Conservation (phyloP, 306 rosid species). For the Trifolium fragiferum region DNA sequence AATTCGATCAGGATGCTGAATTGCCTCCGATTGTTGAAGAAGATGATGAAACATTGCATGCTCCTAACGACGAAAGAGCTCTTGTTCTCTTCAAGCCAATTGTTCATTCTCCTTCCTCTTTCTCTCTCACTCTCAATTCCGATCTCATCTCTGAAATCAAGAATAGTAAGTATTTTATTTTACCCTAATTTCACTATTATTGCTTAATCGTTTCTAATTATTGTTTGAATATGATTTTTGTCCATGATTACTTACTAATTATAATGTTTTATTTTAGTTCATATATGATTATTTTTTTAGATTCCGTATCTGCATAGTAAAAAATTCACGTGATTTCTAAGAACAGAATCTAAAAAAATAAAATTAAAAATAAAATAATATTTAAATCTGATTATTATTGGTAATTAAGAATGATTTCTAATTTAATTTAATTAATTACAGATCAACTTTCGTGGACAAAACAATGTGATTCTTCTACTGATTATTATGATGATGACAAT, state of each 20-base stretch:
- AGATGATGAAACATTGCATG: constrained; percentile 34
- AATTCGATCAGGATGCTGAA: constrained; percentile 54
- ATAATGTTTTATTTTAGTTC: too few species aligned
- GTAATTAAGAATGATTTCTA: not conserved
- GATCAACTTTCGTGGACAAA: constrained; percentile 50
- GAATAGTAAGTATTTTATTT: constrained; percentile 40
- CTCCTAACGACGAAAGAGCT: constrained; percentile 63
- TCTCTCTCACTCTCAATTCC: constrained; percentile 60
- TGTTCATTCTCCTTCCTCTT: constrained; percentile 40
- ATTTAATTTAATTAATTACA: constrained; percentile 6
- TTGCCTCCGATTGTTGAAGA: constrained; percentile 67
- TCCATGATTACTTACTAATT: too few species aligned
- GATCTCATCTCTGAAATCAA: constrained; percentile 58
- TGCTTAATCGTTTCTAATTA: not conserved
- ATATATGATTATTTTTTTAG: too few species aligned
- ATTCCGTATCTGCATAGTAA: too few species aligned
- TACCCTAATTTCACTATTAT: not conserved
- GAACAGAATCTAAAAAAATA: too few species aligned
- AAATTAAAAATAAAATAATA: too few species aligned
- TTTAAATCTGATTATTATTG: not conserved
- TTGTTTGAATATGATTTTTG: too few species aligned
- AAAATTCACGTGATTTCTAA: too few species aligned
- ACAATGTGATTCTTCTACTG: not conserved
- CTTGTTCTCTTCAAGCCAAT: constrained; percentile 71
- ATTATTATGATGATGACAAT: too few species aligned